phyloP scores from a whole-genome alignment of 2,329 filamentous ascomycete species.

The Xylaria sp. region DNA sequence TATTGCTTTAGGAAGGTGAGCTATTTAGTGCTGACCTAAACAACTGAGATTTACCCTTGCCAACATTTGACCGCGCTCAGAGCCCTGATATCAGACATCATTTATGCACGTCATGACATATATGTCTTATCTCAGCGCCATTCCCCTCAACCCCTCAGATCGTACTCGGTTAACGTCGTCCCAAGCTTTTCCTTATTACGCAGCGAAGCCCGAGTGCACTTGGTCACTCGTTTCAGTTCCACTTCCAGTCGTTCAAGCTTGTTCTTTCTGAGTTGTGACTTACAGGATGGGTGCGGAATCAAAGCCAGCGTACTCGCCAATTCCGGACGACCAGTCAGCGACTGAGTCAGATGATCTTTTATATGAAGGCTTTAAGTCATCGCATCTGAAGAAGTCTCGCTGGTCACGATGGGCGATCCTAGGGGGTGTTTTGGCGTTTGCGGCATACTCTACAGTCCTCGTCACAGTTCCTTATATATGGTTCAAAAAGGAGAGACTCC shows the following conservation, averaged over 20 bases:
- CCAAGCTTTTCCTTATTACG: slow-evolving; percentile 17
- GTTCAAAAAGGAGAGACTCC: slow-evolving; percentile 39
- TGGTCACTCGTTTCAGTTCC: not conserved
- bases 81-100: slow-evolving; percentile 7
- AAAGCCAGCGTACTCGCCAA: slow-evolving; percentile 34
- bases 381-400: slow-evolving; percentile 21
- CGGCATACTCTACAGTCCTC: slow-evolving; percentile 38
- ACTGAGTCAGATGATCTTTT: slow-evolving; percentile 39
- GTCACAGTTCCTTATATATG: slow-evolving; percentile 38
- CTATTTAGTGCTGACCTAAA: slow-evolving; percentile 22
- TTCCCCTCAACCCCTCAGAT: not conserved
- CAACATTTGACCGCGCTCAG: not conserved
- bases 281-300: slow-evolving; percentile 28
- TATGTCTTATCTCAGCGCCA: slow-evolving; percentile 1
- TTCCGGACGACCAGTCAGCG: slow-evolving; percentile 36
- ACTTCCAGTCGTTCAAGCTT: not conserved
- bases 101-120: not conserved
- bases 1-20: slow-evolving; percentile 36
- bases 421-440: slow-evolving; percentile 29
- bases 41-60: not conserved
- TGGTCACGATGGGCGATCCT: slow-evolving; percentile 28
- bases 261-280: not conserved
- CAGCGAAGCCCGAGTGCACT: not conserved
- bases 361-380: slow-evolving; percentile 28
- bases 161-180: not conserved